Conservation (phyloP, 768 basidiomycete species). For the Mycena maculata region DNA sequence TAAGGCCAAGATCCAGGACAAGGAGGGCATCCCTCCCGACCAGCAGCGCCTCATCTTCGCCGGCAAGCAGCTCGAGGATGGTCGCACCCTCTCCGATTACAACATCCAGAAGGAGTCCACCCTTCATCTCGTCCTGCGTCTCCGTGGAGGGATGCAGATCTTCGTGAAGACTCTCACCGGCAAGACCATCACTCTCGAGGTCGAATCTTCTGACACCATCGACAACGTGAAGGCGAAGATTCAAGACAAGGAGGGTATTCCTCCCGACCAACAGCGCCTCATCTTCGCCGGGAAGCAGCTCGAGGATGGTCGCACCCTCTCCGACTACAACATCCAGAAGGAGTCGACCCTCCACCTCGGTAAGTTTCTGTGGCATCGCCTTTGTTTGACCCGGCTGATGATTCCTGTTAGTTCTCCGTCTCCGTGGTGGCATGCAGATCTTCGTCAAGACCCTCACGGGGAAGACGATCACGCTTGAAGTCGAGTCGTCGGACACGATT, state of each 20-base stretch:
- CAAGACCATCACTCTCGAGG: too few species aligned
- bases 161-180: too few species aligned
- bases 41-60: constrained; percentile 97
- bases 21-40: constrained; percentile 88
- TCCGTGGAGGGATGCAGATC: constrained; percentile 79
- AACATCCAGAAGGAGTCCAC: constrained; percentile 98
- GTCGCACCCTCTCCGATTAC: constrained; percentile 89
- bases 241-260: too few species aligned
- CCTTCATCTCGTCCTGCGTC: constrained; percentile 70
- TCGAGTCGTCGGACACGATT: constrained; percentile 81
- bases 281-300: too few species aligned
- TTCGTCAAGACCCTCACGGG: constrained; percentile 80
- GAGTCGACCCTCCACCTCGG: constrained; percentile 81
- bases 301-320: too few species aligned
- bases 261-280: too few species aligned
- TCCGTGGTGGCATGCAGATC: constrained; percentile 79
- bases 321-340: constrained; percentile 87
- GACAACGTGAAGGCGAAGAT: too few species aligned
- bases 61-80: constrained; percentile 95
- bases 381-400: too few species aligned
- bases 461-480: constrained; percentile 81
- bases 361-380: background rate
- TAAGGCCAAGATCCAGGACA: constrained; percentile 88
- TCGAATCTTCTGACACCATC: too few species aligned
- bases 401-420: constrained; percentile 60